Percentiles rank a stretch among this genome's conserved stretches.
Evolutionary conservation across 257 asterid genomes (phyloP).

Genomic region (Solanum pinnatisectum): DNA sequence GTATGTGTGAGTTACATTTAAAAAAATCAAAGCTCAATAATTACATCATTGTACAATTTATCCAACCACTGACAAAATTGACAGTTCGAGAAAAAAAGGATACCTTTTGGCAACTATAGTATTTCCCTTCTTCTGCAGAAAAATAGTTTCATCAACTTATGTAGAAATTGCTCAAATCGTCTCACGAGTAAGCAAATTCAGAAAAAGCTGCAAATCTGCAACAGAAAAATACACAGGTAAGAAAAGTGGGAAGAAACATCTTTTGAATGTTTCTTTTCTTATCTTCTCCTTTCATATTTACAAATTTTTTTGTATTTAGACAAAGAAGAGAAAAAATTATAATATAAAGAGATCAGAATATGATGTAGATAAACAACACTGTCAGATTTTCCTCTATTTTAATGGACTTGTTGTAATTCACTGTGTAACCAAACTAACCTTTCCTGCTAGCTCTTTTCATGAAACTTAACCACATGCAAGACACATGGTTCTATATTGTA

Average conservation of each 20-base stretch:
- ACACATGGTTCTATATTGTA: neutral
- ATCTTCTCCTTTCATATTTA: neutral
- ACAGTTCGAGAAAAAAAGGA: neutral
- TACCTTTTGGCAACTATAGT: neutral
- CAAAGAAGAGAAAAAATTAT: neutral
- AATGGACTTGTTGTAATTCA: neutral
- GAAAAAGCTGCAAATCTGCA: neutral
- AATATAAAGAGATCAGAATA: neutral
- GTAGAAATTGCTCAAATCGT: neutral
- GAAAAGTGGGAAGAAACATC: neutral
- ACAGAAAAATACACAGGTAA: neutral
- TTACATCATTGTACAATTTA: neutral
- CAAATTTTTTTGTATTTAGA: neutral
- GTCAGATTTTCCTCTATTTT: neutral
- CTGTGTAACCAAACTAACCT: neutral
- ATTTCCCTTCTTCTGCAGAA: neutral
- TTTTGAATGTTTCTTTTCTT: neutral
- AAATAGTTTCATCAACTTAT: neutral
- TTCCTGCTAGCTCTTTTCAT: neutral
- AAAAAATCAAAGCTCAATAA: neutral
- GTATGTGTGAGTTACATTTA: neutral
- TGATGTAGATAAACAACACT: neutral
- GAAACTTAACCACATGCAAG: neutral
- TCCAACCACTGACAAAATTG: neutral
- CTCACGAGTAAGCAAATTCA: neutral